phyloP scores from a whole-genome alignment of 352 stramenopile species.

The Pythium brassicae region DNA sequence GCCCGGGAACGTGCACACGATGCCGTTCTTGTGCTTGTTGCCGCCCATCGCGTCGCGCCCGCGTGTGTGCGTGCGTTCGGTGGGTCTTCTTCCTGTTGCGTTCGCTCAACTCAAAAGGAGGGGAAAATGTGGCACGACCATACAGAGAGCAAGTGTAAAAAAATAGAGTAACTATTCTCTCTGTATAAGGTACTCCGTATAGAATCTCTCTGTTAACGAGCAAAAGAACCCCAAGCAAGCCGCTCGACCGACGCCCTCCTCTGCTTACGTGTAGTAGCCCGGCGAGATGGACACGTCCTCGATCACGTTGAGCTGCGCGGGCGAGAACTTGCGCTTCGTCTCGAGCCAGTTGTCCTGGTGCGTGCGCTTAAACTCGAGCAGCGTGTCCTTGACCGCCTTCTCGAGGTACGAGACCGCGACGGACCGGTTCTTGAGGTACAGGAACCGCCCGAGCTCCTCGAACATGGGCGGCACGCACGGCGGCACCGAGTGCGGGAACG shows the following conservation, averaged over 20 bases:
- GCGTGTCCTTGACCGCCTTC: slow-evolving; percentile 71
- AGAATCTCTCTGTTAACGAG: too few relatives aligned
- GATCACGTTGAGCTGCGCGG: slow-evolving; percentile 61
- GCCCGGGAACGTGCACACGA: slow-evolving; percentile 74
- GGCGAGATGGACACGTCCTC: slow-evolving; percentile 76
- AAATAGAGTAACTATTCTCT: too few relatives aligned
- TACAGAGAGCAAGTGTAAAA: too few relatives aligned
- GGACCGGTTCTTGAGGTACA: slow-evolving; percentile 64
- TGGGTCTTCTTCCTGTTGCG: neutral
- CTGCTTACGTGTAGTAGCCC: slow-evolving; percentile 56
- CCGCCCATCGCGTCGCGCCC: slow-evolving; percentile 56
- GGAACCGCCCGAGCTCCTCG: slow-evolving; percentile 62
- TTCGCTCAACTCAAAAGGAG: too few relatives aligned
- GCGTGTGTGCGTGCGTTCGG: neutral
- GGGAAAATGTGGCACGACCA: too few relatives aligned
- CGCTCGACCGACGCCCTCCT: too few relatives aligned
- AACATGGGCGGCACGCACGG: slow-evolving; percentile 63
- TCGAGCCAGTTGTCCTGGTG: slow-evolving; percentile 84
- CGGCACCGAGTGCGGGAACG: slow-evolving; percentile 75
- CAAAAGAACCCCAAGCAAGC: too few relatives aligned
- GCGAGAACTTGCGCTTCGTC: slow-evolving; percentile 58
- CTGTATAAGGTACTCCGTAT: too few relatives aligned
- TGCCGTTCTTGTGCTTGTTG: slow-evolving; percentile 89
- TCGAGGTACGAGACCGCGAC: slow-evolving; percentile 59
- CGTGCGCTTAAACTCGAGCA: slow-evolving; percentile 81